phyloP scores from a whole-genome alignment of 148 eudicot genomes.

The Persicaria maculosa region DNA sequence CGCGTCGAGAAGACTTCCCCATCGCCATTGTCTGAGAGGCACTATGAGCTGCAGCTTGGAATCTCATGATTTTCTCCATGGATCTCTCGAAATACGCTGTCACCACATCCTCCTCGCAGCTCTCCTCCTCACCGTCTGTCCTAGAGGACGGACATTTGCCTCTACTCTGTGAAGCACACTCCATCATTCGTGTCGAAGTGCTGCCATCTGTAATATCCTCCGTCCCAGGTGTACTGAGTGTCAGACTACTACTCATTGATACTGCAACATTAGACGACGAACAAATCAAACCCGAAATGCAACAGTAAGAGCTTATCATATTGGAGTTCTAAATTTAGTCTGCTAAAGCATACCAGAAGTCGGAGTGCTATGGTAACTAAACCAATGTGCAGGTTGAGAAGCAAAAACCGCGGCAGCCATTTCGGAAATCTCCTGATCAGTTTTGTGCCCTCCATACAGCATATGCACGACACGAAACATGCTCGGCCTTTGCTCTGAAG shows the following conservation, averaged over 20 bases:
- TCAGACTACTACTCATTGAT: neutral
- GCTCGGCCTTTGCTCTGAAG: neutral
- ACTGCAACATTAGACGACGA: neutral
- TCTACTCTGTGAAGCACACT: neutral
- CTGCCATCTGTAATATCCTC: neutral
- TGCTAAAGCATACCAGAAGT: neutral
- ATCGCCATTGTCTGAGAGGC: neutral
- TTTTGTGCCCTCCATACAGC: neutral
- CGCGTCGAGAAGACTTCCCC: neutral
- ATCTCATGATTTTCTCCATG: slow-evolving; percentile 3
- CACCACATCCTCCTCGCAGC: neutral
- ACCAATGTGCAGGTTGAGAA: neutral
- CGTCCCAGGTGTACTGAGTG: neutral
- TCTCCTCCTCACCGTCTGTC: neutral
- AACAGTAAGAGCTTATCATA: too few relatives aligned
- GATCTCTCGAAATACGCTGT: neutral
- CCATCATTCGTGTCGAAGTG: neutral
- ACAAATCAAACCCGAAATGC: too few relatives aligned
- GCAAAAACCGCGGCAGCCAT: neutral
- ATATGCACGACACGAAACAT: neutral
- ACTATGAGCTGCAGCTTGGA: neutral
- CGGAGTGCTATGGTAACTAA: neutral
- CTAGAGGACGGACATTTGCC: neutral
- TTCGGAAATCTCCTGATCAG: neutral
- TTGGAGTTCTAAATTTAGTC: too few relatives aligned